Evolutionary conservation across 441 rosid genomes (phyloP).

Genomic region (Brassica balearica): DNA sequence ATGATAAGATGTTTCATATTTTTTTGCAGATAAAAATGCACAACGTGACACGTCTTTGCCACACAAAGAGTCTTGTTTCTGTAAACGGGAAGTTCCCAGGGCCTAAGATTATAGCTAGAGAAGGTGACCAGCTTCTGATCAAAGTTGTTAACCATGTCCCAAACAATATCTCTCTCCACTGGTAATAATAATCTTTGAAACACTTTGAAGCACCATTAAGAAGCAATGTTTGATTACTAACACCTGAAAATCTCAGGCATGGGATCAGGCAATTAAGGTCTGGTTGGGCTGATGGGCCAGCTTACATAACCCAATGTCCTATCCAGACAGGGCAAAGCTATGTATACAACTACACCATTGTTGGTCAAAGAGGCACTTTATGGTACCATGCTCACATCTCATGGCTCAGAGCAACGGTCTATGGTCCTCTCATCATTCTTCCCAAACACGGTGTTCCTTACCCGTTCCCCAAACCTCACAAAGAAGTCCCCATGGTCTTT

Average conservation of each 20-base stretch:
- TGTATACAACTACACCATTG: slow-evolving; percentile 60
- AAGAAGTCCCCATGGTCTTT: slow-evolving; percentile 58
- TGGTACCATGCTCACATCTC: slow-evolving; percentile 67
- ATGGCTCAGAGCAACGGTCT: slow-evolving; percentile 65
- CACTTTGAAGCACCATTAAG: slow-evolving; percentile 7
- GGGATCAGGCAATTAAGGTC: slow-evolving; percentile 59
- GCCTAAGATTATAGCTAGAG: slow-evolving; percentile 58
- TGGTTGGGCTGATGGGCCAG: slow-evolving; percentile 74
- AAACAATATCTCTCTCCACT: slow-evolving; percentile 56
- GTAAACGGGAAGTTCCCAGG: slow-evolving; percentile 62
- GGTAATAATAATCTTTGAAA: slow-evolving; percentile 45
- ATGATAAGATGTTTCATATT: slow-evolving; percentile 5
- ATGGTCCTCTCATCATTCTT: slow-evolving; percentile 61
- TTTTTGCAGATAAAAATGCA: slow-evolving; percentile 45
- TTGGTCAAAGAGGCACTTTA: slow-evolving; percentile 65
- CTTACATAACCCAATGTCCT: slow-evolving; percentile 68
- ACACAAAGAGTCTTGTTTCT: slow-evolving; percentile 55
- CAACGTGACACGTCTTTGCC: slow-evolving; percentile 56
- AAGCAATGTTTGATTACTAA: slow-evolving; percentile 24
- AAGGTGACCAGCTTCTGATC: slow-evolving; percentile 55
- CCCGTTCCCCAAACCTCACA: slow-evolving; percentile 61
- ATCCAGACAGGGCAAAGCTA: slow-evolving; percentile 65
- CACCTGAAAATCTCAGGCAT: slow-evolving; percentile 49
- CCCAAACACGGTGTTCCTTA: slow-evolving; percentile 58
- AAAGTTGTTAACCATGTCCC: slow-evolving; percentile 54